Evolutionary conservation across 2,329 filamentous ascomycete genomes (phyloP), one percentile per base, ranked within the genome.

Genomic region (Myriosclerotinia duriaeana): DNA sequence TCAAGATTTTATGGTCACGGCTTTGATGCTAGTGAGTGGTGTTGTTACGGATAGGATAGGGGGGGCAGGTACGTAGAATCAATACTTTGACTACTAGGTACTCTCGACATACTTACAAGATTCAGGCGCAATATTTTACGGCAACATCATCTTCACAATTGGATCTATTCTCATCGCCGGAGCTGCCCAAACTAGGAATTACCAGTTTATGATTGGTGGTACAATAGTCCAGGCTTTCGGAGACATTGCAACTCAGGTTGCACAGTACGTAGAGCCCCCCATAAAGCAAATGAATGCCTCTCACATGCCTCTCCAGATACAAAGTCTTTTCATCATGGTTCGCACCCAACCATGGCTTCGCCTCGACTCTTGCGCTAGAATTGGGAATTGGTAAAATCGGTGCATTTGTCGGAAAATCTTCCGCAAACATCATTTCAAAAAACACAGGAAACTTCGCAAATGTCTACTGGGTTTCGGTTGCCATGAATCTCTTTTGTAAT

Each of bases 311-410:
- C 9, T 36, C 5, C 34, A 61, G 58, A 72, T 88, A 88, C 74
- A 87, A 87, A 68, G 82, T 88, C 68, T 88, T 88, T 71, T 86
- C 84, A 0, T 86, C 84, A 0, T 88, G 86, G 86, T 88, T 88
- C 68, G 80, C 85, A 0, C 86, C 86, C 0, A 85, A 80, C 9
- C 81, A 84, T 66, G 86, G 86, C 1, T 88, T 88, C 71, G 86
- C 85, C 0, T 85, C 85, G 0, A 88, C 85, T 0, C 78, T 88
- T 0, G 86, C 81, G 0, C 82, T 88, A 5, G 86, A 88, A 72
- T 78, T 88, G 0, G 84, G 81, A 0, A 81, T 88, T 63, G 84
- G 84, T 22, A 88, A 87, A 69, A 83, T 88, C 11, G 85, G 86
- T 2, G 81, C 81, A 0, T 87, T 88, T 66, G 83, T 86, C 1